Evolutionary conservation across 371 early-diverging fungal species (phyloP).

Genomic region (Sporodiniella umbellata): DNA sequence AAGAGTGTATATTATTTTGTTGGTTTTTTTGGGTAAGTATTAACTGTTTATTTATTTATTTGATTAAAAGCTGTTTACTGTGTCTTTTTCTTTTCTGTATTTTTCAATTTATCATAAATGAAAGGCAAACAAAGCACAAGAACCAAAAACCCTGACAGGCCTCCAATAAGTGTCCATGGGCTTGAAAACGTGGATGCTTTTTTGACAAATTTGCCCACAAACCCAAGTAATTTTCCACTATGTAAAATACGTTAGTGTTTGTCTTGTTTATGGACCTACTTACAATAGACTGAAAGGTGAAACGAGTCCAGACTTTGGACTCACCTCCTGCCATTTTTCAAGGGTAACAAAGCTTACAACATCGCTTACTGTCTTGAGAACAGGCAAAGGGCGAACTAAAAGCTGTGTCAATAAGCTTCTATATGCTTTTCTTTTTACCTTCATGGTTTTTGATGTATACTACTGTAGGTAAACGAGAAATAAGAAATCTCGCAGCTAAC

Average conservation of each 20-base stretch:
- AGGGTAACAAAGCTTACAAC: conserved; percentile 23
- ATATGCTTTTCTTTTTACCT: conserved; percentile 13
- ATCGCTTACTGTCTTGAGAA: conserved; percentile 13
- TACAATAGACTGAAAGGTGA: conserved; percentile 45
- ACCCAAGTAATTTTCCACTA: conserved; percentile 32
- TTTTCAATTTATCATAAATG: conserved; percentile 4
- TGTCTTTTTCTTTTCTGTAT: background rate
- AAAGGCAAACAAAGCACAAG: conserved; percentile 16
- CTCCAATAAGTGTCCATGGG: conserved; percentile 26
- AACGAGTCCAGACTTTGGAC: conserved; percentile 24
- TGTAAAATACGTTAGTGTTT: background rate
- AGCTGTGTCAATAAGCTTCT: background rate
- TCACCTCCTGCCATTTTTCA: conserved; percentile 32
- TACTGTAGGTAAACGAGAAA: conserved; percentile 42
- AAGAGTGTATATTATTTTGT: background rate
- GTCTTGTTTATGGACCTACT: conserved; percentile 7
- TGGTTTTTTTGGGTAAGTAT: background rate
- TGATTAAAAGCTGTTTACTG: conserved; percentile 2
- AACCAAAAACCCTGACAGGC: conserved; percentile 18
- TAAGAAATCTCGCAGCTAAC: conserved; percentile 43
- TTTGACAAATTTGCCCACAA: conserved; percentile 29
- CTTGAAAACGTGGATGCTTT: conserved; percentile 26
- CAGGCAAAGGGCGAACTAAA: conserved; percentile 11
- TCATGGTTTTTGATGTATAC: conserved; percentile 40
- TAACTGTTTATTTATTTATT: conserved; percentile 8